Base-by-base conservation (phyloP, 352 stramenopile species). In the Globisporangium camurandrum region DNA sequence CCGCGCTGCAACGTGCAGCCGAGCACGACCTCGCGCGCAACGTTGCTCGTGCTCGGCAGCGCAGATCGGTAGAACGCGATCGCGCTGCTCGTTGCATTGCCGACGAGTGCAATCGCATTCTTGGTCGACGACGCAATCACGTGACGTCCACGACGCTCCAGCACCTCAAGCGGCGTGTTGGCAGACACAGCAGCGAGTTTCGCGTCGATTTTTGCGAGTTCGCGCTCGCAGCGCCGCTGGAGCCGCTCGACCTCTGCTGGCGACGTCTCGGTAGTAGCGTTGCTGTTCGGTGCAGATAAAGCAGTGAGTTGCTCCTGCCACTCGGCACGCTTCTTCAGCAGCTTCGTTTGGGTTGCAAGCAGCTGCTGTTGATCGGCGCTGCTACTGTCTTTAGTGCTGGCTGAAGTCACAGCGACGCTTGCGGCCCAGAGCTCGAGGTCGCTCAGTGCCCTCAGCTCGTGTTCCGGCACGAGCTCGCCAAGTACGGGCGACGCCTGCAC, bases 261-360 rank as follows among this genome's bases (percentile, higher is more conserved):
- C 0, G 61, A 46, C 2, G 51, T 56, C 43, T 60, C 4, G 2
- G 39, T 10, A 7, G 46, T 22, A 4, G 23, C 27, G 16, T 27
- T 30, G 27, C 16, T 28, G 22, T 10, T 34, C 6, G 24, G 5
- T 9, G 19, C 30, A n/a, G 31, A 6, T 19, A 84, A 24, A 0
- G 49, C 54, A 3, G 50, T 49, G 46, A 78, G 28, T 14, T 64
- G 53, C 8, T 57, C 46, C 10, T 66, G 60, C 20, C 72, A 57
- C 51, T 80, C 70, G 23, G 57, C 58, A 9, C 78, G 73, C 38
- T 90, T 88, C 23, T 53, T 69, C 17, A 90, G 58, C 22, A 84
- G 23, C 37, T 80, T 84, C n/a, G 57, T 66, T n/a, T 86, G 75
- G 34, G 84, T 66, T 6, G 51, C 52, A 11, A 59, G 64, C 49